Base-by-base conservation (phyloP, 2,329 filamentous ascomycete genomes). In the Clonostachys sp. region DNA sequence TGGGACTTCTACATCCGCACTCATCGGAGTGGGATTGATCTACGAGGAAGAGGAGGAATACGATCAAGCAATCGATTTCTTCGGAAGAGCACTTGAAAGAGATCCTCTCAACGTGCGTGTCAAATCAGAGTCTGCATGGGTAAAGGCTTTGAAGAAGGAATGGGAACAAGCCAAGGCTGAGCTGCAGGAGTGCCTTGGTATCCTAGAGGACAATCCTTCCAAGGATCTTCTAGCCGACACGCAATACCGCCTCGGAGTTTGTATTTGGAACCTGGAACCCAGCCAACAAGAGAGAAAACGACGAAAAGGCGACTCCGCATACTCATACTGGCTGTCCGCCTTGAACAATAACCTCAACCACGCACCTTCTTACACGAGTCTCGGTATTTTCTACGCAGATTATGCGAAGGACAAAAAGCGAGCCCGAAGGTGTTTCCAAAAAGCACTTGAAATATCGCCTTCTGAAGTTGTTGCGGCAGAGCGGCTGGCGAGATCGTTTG, bases 41-140 rank as follows among this genome's bases (percentile, higher is more conserved):
- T 86, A 91, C 42, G 91, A 96, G 64, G 94, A 97, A 57, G 91
- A 96, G 54, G 87, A 96, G 58, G 87, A 97, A 52, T 96, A 89
- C 57, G 75, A 80, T 42, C 78, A 89, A 57, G 94, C 95, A 0
- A 83, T 91, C 38, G 80, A 86, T 30, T 96, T 95, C 58, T 70
- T 99, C 12, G 78, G 78, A 38, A 81, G 89, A 52, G 94, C 94
- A 2, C 64, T 95, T 24, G 64, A 83, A 53, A 81, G 87, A 20
- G 89, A 96, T 59, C 71, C 77, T 3, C 72, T 73, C 12, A 96
- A 96, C 55, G 73, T 91, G 17, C 86, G 84, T 33, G 86, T 99
- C 41, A 85, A 83, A 47, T 86, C 87, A 14, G 95, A 99, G 66
- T 83, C 90, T 16, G 92, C 91, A 2, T 99, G 94, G 94, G 91